Percentiles rank a stretch among this genome's conserved stretches.
These are phyloP conservation scores for Pelargonium australe DNA, from an alignment of 441 rosid genomes.

Conservation along the genomic window DNA sequence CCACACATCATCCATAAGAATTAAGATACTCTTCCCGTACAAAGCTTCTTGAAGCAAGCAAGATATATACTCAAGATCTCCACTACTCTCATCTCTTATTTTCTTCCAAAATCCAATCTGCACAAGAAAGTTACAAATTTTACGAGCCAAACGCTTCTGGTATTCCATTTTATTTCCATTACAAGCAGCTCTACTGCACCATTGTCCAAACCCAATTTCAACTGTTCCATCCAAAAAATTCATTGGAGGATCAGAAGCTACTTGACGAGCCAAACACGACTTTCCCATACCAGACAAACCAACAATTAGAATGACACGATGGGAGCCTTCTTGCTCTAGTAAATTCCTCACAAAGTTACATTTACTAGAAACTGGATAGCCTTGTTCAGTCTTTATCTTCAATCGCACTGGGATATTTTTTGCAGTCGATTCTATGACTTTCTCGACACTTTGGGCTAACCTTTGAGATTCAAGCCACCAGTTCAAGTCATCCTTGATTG, in stretches of 20 bases:
- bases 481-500: constrained; percentile 24
- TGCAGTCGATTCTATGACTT: constrained; percentile 23
- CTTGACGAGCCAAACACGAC: constrained; percentile 30
- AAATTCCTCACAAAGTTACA: constrained; percentile 20
- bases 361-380: constrained; percentile 23
- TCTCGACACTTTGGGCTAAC: constrained; percentile 24
- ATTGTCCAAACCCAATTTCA: constrained; percentile 29
- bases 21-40: too few species aligned
- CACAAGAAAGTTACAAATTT: constrained; percentile 17
- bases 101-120: too few species aligned
- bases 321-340: constrained; percentile 20
- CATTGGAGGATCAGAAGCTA: constrained; percentile 25
- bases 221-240: constrained; percentile 22
- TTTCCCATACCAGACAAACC: constrained; percentile 13
- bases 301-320: too few species aligned
- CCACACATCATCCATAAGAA: too few species aligned
- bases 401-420: constrained; percentile 13
- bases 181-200: constrained; percentile 29
- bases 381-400: constrained; percentile 23
- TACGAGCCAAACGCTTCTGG: constrained; percentile 22
- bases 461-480: constrained; percentile 31
- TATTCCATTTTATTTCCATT: constrained; percentile 24
- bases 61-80: too few species aligned
- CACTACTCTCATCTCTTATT: too few species aligned
- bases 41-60: too few species aligned